Evolutionary conservation across 208 protist species (phyloP).

Genomic region (Herpetomonas samuelpessoai): DNA sequence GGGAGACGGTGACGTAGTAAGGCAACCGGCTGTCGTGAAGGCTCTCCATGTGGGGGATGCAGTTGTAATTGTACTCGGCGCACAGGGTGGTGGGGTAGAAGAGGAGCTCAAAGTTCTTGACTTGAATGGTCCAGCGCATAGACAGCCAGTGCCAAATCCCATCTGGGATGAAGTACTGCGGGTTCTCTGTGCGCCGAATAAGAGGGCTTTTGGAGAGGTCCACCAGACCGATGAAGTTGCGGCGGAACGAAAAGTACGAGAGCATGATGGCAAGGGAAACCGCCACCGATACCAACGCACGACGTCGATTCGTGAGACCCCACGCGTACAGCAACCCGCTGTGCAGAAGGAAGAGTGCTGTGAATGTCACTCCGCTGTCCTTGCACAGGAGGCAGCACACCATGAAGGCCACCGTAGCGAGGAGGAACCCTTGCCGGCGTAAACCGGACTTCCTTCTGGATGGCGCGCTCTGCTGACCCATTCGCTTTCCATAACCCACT

Average conservation of each 20-base stretch:
- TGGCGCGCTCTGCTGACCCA: background rate
- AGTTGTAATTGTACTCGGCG: slow-evolving; percentile 91
- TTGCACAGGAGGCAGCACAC: slow-evolving; percentile 50
- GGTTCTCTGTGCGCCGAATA: slow-evolving; percentile 80
- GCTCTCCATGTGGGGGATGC: slow-evolving; percentile 58
- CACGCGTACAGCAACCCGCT: slow-evolving; percentile 34
- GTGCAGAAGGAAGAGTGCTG: slow-evolving; percentile 53
- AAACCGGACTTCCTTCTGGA: no score
- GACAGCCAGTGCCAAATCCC: slow-evolving; percentile 34
- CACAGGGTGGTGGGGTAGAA: slow-evolving; percentile 76
- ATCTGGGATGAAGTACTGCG: slow-evolving; percentile 58
- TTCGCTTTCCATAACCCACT: no score
- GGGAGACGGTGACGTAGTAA: slow-evolving; percentile 19
- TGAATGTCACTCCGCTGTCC: slow-evolving; percentile 76
- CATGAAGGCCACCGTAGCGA: slow-evolving; percentile 26
- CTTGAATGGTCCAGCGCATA: slow-evolving; percentile 60
- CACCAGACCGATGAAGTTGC: slow-evolving; percentile 37
- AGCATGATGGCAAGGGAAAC: slow-evolving; percentile 20
- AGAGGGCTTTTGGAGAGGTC: slow-evolving; percentile 39
- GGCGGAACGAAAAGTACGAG: slow-evolving; percentile 57
- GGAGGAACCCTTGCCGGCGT: background rate
- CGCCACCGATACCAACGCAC: slow-evolving; percentile 11
- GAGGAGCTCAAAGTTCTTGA: slow-evolving; percentile 81
- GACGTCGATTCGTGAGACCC: slow-evolving; percentile 8
- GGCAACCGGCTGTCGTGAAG: slow-evolving; percentile 37